These are phyloP conservation scores for Bjerkandera adusta DNA, from an alignment of 1,284 basidiomycete genomes.

Conservation along the genomic window DNA sequence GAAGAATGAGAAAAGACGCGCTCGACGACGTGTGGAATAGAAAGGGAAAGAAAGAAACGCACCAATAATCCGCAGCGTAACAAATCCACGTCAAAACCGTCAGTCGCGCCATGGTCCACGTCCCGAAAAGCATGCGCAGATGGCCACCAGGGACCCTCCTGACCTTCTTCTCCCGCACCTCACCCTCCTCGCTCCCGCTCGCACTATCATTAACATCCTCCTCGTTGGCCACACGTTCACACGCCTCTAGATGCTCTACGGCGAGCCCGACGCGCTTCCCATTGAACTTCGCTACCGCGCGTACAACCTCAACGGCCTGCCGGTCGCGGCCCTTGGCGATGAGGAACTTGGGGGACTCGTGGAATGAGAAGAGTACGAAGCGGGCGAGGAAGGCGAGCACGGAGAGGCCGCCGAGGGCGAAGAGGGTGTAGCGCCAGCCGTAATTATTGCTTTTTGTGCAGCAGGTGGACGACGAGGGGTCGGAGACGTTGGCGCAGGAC, in stretches of 20 bases:
- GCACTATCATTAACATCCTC: conserved; percentile 8
- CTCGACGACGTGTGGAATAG: no score
- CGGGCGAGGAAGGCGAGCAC: conserved; percentile 62
- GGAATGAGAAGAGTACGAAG: conserved; percentile 67
- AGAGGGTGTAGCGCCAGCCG: conserved; percentile 72
- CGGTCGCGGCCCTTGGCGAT: conserved; percentile 67
- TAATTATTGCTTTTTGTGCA: conserved; percentile 34
- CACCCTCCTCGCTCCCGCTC: conserved; percentile 2
- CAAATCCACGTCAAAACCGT: conserved; percentile 39
- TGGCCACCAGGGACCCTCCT: conserved; percentile 42
- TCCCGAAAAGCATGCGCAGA: conserved; percentile 56
- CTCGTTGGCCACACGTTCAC: conserved; percentile 21
- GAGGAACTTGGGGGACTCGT: conserved; percentile 74
- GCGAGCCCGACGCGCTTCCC: conserved; percentile 23
- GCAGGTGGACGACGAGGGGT: conserved; percentile 1
- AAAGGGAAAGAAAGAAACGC: neutral
- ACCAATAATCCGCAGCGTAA: conserved; percentile 16
- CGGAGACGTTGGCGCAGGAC: conserved; percentile 2
- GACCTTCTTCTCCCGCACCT: conserved; percentile 34
- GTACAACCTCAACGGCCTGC: conserved; percentile 67
- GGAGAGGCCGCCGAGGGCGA: conserved; percentile 57
- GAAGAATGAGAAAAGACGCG: neutral
- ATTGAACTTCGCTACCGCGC: conserved; percentile 71
- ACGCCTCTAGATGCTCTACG: conserved; percentile 29
- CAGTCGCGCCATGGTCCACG: conserved; percentile 55